These are phyloP conservation scores for Saposhnikovia divaricata DNA, from an alignment of 129 eudicot species.

Conservation along the genomic window DNA sequence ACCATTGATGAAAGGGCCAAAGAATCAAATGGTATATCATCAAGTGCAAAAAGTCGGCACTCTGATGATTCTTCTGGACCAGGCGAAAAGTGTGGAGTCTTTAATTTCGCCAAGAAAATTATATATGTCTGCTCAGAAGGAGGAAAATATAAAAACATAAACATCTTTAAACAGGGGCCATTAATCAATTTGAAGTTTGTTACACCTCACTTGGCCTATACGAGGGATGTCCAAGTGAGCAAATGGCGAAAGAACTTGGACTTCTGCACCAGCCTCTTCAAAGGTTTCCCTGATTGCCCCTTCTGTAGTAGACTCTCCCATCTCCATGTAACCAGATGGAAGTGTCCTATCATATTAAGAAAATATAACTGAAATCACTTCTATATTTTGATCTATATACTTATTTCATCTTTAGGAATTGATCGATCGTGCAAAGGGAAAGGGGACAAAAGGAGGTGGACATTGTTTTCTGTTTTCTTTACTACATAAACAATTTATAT, in stretches of 20 bases:
- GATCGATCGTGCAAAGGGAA: background rate
- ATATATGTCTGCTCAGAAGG: slow-evolving; percentile 62
- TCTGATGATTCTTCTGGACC: slow-evolving; percentile 95
- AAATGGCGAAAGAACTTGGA: slow-evolving; percentile 68
- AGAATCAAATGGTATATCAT: slow-evolving; percentile 89
- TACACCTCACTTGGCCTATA: slow-evolving; percentile 79
- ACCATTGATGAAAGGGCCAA: slow-evolving; percentile 96
- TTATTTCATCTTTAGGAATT: background rate
- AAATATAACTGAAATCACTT: background rate
- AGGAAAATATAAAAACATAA: background rate
- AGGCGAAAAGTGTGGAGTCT: slow-evolving; percentile 78
- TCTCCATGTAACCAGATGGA: slow-evolving; percentile 96
- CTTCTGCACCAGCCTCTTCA: slow-evolving; percentile 97
- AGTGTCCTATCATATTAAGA: slow-evolving; percentile 59
- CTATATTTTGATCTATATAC: background rate
- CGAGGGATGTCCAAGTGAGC: slow-evolving; percentile 97
- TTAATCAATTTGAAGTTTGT: background rate
- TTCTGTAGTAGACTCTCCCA: slow-evolving; percentile 90
- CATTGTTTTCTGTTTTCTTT: background rate
- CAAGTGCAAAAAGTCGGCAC: slow-evolving; percentile 70
- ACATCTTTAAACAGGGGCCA: background rate
- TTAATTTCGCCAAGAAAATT: slow-evolving; percentile 79
- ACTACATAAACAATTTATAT: background rate
- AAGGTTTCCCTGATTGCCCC: slow-evolving; percentile 90
- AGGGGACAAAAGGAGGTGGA: background rate